Evolutionary conservation across 495 filamentous ascomycete genomes (phyloP), one percentile per base, ranked within the genome.

Genomic region (Cladorrhinum samala): DNA sequence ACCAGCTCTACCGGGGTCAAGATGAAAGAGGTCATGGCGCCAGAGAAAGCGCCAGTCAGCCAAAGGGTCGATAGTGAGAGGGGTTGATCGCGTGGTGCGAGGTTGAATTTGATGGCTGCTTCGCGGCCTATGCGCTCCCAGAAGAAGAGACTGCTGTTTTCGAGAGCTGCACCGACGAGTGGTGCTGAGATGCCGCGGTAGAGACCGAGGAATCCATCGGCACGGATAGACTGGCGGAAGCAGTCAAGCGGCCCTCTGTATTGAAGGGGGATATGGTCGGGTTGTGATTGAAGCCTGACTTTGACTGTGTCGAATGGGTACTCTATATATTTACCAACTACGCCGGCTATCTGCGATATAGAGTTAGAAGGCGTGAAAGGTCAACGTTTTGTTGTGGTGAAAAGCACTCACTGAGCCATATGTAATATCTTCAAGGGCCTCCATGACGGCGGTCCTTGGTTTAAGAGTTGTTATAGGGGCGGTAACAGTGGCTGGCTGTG

Each of bases 291-390:
- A 3, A 89, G 72, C 20, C 81, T 74, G 45, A 83, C 93, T 76
- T 99, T 99, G 60, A 99, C 85, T 0, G 94, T 99, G 73, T 99
- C 94, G 69, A 97, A 97, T 25, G 94, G 94, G 66, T 94, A 99
- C 63, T 99, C 94, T 61, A 99, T 89, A 56, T 88, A 82, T 74
- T 99, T 99, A 55, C 93, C 94, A 19, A 87, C 86, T 51, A 93
- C 84, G 53, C 94, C 94, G 38, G 91, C 91, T 20, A 83, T 68
- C 88, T 91, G 58, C 1, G n/a, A 19, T 49, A 25, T 44, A 36
- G 41, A 36, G 56, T 69, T 62, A 62, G 49, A 38, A n/a, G 11
- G 7, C 30, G 49, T 50, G 25, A 51, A 40, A 17, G 56, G 46
- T 23, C 14, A 14, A n/a, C n/a, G n/a, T n/a, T 19, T 41, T 24